phyloP scores from a whole-genome alignment of 768 basidiomycete genomes.

The Tricholoma matsutake region DNA sequence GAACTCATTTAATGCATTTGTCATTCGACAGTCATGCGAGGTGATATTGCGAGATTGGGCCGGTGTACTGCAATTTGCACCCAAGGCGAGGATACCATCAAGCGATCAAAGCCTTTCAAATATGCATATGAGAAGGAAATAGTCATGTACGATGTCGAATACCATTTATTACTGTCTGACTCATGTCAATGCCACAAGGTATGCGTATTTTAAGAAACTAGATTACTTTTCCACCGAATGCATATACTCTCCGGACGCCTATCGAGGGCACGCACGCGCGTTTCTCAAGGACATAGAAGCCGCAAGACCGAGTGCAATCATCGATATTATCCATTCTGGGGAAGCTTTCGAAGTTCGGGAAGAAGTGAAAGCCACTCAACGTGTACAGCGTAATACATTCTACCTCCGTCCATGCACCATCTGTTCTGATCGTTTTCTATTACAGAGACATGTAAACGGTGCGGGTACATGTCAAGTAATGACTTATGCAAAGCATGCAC shows the following conservation, averaged over 20 bases:
- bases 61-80: conserved; percentile 95
- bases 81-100: conserved; percentile 94
- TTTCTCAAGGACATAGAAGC: conserved; percentile 97
- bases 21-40: conserved; percentile 81
- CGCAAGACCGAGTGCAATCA: conserved; percentile 90
- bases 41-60: conserved; percentile 91
- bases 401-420: conserved; percentile 1
- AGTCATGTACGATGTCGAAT: conserved; percentile 71
- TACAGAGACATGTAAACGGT: conserved; percentile 84
- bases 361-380: conserved; percentile 81
- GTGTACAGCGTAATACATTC: conserved; percentile 69
- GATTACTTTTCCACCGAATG: conserved; percentile 99
- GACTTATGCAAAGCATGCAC: conserved; percentile 96
- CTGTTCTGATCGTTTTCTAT: background rate
- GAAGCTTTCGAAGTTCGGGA: conserved; percentile 87
- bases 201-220: conserved; percentile 98
- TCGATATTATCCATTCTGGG: conserved; percentile 96
- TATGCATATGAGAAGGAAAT: conserved; percentile 99
- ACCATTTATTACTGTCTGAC: background rate
- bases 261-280: conserved; percentile 91
- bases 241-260: conserved; percentile 98
- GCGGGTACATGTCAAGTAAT: conserved; percentile 96
- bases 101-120: conserved; percentile 98
- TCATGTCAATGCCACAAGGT: conserved; percentile 49
- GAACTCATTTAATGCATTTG: background rate